Conservation (phyloP, 495 filamentous ascomycete species). For the Platismatia glauca region DNA sequence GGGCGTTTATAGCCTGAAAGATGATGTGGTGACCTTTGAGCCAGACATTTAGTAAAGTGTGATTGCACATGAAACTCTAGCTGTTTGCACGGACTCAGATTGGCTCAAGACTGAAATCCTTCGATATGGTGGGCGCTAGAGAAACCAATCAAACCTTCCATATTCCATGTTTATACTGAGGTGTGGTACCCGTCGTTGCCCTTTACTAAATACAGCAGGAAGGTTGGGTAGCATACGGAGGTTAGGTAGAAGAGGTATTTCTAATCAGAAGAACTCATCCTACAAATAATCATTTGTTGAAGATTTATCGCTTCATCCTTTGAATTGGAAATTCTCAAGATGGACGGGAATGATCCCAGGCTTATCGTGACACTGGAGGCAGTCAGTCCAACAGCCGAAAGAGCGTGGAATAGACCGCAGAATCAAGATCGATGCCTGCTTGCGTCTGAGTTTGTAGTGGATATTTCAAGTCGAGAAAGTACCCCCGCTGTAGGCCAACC, state of each 20-base stretch:
- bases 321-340: not conserved
- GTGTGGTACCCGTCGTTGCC: not conserved
- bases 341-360: not conserved
- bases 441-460: not conserved
- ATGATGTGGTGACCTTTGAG: not conserved
- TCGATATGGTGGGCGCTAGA: not conserved
- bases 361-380: not conserved
- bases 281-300: not conserved
- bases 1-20: not conserved
- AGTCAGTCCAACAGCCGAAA: not conserved
- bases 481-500: not conserved
- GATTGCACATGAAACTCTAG: not conserved
- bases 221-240: not conserved
- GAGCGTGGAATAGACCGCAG: conserved; percentile 9
- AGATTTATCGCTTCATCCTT: not conserved
- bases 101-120: not conserved
- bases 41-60: not conserved
- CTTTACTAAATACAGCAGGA: not conserved
- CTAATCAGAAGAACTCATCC: not conserved
- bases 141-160: not conserved
- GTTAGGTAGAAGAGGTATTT: not conserved
- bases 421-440: conserved; percentile 7
- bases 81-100: not conserved
- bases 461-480: conserved; percentile 12
- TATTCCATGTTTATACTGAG: not conserved